Conservation (phyloP, 768 basidiomycete genomes). For the Tylopilus vinaceipallidus region DNA sequence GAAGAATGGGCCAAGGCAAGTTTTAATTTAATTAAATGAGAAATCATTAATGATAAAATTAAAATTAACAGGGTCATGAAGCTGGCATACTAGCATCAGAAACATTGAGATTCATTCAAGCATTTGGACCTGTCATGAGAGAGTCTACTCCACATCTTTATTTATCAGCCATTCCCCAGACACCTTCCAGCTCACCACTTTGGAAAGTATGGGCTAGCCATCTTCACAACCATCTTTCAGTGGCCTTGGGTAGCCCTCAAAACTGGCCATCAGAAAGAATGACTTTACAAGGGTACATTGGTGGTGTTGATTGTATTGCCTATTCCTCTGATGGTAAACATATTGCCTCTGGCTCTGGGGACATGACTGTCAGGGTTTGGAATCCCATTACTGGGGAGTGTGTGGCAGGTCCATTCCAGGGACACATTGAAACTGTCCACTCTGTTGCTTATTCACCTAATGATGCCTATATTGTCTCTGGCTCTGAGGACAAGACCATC, state of each 20-base stretch:
- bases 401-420: background rate
- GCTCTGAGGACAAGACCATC: background rate
- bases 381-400: too few relatives aligned
- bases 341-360: background rate
- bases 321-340: background rate
- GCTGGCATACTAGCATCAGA: background rate
- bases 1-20: background rate
- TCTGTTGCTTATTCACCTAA: conserved; percentile 1
- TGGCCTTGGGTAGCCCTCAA: too few relatives aligned
- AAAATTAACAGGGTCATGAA: background rate
- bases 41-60: background rate
- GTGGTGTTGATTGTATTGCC: background rate
- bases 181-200: background rate
- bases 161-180: background rate
- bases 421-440: background rate
- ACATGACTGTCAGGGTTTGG: background rate
- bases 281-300: too few relatives aligned
- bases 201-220: background rate
- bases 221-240: background rate
- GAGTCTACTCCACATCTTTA: background rate
- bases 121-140: background rate
- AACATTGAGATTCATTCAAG: background rate
- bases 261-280: too few relatives aligned
- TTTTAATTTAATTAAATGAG: background rate
- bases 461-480: background rate